Evolutionary conservation across 1,284 basidiomycete species (phyloP), one percentile per base, ranked within the genome.

Genomic region (Irpex lacteus): DNA sequence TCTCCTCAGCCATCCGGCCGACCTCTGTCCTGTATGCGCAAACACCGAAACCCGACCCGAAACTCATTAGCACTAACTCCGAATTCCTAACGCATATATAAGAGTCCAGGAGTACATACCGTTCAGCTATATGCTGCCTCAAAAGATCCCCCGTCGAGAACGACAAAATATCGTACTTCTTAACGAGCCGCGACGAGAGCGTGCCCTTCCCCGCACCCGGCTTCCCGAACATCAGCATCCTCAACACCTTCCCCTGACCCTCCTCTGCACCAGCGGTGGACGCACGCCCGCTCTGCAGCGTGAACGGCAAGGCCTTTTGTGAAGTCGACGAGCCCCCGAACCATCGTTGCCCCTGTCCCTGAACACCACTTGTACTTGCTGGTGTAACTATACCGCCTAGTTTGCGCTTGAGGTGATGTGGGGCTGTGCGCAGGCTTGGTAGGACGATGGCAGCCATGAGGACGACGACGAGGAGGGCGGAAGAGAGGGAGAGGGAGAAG

Each of bases 151-250:
- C 93, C 1, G 91, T 91, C 6, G 91, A 94, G 62, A 95, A 76
- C 18, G 88, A 83, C 59, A 88, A 68, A 59, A 95, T 85, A 70
- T 91, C 88, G 71, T 91, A 92, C 75, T 92, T 90, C 69, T 86
- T 83, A 63, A 91, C 86, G 47, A 95, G 81, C 52, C 89, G 81
- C 8, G 83, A 81, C 4, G 90, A 84, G 52, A 95, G 81, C 0
- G 93, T 95, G 37, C 93, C 93, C 77, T 91, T 92, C 59, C 91
- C 90, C 50, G 89, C 85, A 36, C 89, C 91, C 3, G 91, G 91
- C 75, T 93, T 93, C 9, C 91, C 91, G 72, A 93, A 92, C 83
- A 93, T 88, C 65, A 93, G 78, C 88, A 93, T 90, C 47, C 91
- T 84, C 57, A 92, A 77, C 56, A 82, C 73, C 63, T 78, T 79